Evolutionary conservation across 2,329 filamentous ascomycete species (phyloP).

Genomic region (Bipolaris bicolor): DNA sequence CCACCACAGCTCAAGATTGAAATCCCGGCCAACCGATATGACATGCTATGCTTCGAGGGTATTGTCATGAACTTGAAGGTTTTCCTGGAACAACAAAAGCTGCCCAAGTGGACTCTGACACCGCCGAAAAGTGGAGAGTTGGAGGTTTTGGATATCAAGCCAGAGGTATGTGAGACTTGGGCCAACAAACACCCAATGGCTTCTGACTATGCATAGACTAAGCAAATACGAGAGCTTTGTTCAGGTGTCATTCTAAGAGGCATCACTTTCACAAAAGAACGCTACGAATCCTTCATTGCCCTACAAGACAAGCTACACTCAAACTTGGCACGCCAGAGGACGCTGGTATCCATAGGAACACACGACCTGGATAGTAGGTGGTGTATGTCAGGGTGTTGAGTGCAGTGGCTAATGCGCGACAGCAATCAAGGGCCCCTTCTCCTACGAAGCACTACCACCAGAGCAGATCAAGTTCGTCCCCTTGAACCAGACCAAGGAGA

Average conservation of each 20-base stretch:
- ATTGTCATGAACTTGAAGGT: slow-evolving; percentile 96
- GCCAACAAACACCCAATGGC: not conserved
- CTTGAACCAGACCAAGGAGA: slow-evolving; percentile 87
- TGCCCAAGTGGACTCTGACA: slow-evolving; percentile 80
- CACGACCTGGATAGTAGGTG: slow-evolving; percentile 81
- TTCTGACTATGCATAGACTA: slow-evolving; percentile 60
- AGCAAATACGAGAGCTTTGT: slow-evolving; percentile 82
- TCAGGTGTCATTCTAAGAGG: slow-evolving; percentile 88
- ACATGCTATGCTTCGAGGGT: slow-evolving; percentile 97
- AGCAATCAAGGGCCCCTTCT: slow-evolving; percentile 87
- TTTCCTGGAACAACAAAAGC: slow-evolving; percentile 76
- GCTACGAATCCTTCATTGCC: slow-evolving; percentile 96
- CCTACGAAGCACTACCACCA: slow-evolving; percentile 91
- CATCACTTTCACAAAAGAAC: slow-evolving; percentile 86
- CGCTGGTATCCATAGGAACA: slow-evolving; percentile 94
- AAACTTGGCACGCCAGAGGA: slow-evolving; percentile 91
- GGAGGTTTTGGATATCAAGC: slow-evolving; percentile 79
- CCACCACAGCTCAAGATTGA: slow-evolving; percentile 96
- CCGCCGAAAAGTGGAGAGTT: slow-evolving; percentile 74
- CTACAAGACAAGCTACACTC: slow-evolving; percentile 98
- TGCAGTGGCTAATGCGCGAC: slow-evolving; percentile 22
- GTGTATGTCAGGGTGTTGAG: not conserved
- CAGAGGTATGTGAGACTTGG: slow-evolving; percentile 57
- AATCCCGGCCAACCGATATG: slow-evolving; percentile 91
- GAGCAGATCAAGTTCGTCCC: slow-evolving; percentile 90